Evolutionary conservation across 2,329 filamentous ascomycete genomes (phyloP), one percentile per base, ranked within the genome.

Genomic region (Epichloe uncinata): DNA sequence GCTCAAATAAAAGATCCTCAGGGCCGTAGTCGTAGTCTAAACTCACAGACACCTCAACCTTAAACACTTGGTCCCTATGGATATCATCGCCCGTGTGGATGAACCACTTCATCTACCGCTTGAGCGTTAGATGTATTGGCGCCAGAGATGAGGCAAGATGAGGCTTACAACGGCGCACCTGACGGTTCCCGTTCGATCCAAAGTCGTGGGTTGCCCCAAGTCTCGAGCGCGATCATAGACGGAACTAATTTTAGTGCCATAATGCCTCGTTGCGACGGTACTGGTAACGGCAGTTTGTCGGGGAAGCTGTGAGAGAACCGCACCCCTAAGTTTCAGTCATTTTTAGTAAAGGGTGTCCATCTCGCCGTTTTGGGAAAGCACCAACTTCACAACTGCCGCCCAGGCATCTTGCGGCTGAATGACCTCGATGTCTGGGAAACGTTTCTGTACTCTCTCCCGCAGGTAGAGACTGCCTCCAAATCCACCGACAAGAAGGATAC

Each of bases 381-480:
- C 42, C 34, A 52, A 52, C 50, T 49, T 49, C 4, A 52, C 50
- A 20, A 52, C 38, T 15, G 50, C 50, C 34, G 47, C 50, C 50
- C 50, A 52, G 6, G 50, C 50, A 35, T 49, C 50, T 3, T 45
- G 12, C 2, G 47, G 50, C 16, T 52, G 47, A 0, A 52, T 30
- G 9, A 49, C 50, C 13, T 52, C 9, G 12, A 52, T 52, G n/a
- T 4, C 15, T 16, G 33, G 18, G 33, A 52, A 52, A 15, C 38
- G 46, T 15, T 13, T 12, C n/a, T 20, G 7, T 4, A 42, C 43
- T 9, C 18, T 15, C n/a, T 46, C 16, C n/a, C 15, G 30, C 42
- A 52, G 20, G 37, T 52, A 52, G 1, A 5, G 16, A 4, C 38
- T 52, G 34, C 50, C 49, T 9, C 50, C 50, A 16, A 52, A 52